Evolutionary conservation across 106 monocot genomes (phyloP), one percentile per base, ranked within the genome.

Genomic region (Chionographis japonica): DNA sequence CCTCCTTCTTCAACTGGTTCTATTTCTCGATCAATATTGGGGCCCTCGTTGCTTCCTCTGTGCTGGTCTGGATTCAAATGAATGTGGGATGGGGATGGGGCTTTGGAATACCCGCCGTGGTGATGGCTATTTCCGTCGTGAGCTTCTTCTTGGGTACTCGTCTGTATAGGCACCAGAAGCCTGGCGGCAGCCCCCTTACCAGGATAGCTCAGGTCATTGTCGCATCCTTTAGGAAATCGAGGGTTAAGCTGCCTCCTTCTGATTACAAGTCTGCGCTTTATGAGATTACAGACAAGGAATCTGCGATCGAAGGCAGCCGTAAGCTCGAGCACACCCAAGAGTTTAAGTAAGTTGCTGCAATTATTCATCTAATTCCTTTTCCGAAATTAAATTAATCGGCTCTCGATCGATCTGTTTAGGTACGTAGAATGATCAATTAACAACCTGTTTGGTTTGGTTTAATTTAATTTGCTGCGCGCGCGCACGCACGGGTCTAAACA

Each of bases 41-140:
- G 46, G 46, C 46, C 46, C 9, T 46, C 5, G 9, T 46, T 46
- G 46, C 46, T 46, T 46, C 46, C 46, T 46, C 46, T 46, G 46
- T 46, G 10, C 60, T 78, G 16, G 78, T 78, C 3, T 78, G 59
- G 57, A 58, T 78, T 17, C 71, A 78, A 61, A 72, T 66, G 59
- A 71, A 71, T 53, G 78, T 71, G 8, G 71, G 71, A 46, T 78
- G 78, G 78, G 59, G 71, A 3, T 72, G 71, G 71, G 78, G 78
- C 3, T 78, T 78, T 27, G 71, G 78, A 6, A 67, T 72, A 13
- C 71, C 78, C 2, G 72, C 78, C 1, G 78, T 72, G 66, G 52
- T 65, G 2, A 72, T 72, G 71, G 52, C 63, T n/a, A 41, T 71
- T 20, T 71, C 78, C 9, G 71, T 78, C 12, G 12, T 66, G 7